These are phyloP conservation scores for Talaromyces trachyspermus DNA, from an alignment of 495 filamentous ascomycete genomes.

Conservation along the genomic window DNA sequence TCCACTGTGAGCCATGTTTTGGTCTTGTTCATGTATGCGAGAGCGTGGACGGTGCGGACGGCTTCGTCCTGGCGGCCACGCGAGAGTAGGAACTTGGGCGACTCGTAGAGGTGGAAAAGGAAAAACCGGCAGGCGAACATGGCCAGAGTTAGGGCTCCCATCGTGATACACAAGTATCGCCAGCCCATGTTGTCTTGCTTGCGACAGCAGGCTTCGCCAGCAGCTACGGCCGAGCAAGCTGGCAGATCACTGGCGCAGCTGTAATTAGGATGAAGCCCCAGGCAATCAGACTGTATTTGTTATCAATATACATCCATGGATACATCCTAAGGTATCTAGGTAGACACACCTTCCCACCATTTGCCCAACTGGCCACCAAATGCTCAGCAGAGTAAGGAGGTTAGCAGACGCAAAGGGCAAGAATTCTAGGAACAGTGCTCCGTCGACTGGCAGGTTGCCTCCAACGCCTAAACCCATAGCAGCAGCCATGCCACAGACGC, in stretches of 20 bases:
- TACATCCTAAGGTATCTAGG: too few relatives aligned
- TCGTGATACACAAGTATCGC: slow-evolving; percentile 65
- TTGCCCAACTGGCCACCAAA: slow-evolving; percentile 56
- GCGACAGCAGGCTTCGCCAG: slow-evolving; percentile 42
- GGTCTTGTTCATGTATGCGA: slow-evolving; percentile 45
- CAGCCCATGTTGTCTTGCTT: slow-evolving; percentile 67
- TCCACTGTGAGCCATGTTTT: slow-evolving; percentile 48
- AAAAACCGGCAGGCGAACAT: slow-evolving; percentile 68
- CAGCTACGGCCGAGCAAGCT: slow-evolving; percentile 27
- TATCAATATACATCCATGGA: neutral
- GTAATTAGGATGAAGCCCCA: slow-evolving; percentile 51
- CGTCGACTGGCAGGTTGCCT: slow-evolving; percentile 50
- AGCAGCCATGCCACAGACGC: slow-evolving; percentile 39
- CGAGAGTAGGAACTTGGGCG: slow-evolving; percentile 72
- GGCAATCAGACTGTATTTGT: slow-evolving; percentile 43
- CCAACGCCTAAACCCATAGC: slow-evolving; percentile 51
- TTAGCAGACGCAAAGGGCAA: slow-evolving; percentile 45
- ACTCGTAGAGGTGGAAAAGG: slow-evolving; percentile 72
- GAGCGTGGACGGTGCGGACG: slow-evolving; percentile 58
- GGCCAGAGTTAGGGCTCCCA: slow-evolving; percentile 64
- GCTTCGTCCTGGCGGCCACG: slow-evolving; percentile 66
- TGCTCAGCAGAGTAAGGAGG: slow-evolving; percentile 48
- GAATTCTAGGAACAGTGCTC: slow-evolving; percentile 56
- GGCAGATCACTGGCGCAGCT: slow-evolving; percentile 31
- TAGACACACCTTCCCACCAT: slow-evolving; percentile 36